Conservation (phyloP, 1,139 yeast genomes). For the Saccharomyces uvarum region DNA sequence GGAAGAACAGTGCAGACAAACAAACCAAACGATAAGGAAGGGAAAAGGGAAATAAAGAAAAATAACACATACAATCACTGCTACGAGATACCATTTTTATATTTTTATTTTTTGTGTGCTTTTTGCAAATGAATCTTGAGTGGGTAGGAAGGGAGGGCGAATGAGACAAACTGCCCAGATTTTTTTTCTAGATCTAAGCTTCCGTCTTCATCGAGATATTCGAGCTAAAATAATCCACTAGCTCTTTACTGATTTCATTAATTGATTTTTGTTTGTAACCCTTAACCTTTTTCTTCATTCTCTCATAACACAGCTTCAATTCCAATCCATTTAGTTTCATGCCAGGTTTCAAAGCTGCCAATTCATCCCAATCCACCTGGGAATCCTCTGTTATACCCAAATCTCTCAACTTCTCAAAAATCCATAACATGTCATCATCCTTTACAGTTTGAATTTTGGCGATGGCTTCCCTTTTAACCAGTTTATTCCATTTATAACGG, state of each 20-base stretch:
- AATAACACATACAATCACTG: background rate
- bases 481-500: conserved; percentile 87
- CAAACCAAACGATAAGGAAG: background rate
- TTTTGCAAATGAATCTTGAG: background rate
- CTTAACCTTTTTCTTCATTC: conserved; percentile 38
- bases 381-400: conserved; percentile 41
- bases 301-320: conserved; percentile 39
- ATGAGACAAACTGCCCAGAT: background rate
- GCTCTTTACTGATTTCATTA: conserved; percentile 34
- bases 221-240: conserved; percentile 21
- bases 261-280: conserved; percentile 37
- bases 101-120: background rate
- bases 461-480: conserved; percentile 53
- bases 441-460: conserved; percentile 45
- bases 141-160: background rate
- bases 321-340: conserved; percentile 41
- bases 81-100: background rate
- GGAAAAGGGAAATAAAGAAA: background rate
- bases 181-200: background rate
- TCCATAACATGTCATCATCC: conserved; percentile 48
- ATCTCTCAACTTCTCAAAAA: conserved; percentile 45
- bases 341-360: conserved; percentile 41
- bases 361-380: conserved; percentile 59
- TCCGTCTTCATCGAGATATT: conserved; percentile 12
- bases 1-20: background rate